phyloP scores from a whole-genome alignment of 208 protist species.

The Trypanosoma mega region DNA sequence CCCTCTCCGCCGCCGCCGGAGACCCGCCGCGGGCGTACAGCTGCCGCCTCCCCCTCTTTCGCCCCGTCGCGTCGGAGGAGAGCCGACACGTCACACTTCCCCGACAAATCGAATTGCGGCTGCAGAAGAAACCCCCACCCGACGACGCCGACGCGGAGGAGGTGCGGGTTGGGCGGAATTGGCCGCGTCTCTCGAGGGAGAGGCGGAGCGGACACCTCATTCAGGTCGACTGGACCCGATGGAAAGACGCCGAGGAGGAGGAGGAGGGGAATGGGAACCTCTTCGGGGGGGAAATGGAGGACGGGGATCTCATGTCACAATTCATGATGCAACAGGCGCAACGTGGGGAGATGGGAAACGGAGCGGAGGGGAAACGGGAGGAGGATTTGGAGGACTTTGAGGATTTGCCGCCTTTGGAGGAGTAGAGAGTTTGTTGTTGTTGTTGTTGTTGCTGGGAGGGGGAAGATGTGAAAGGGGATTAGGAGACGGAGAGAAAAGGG shows the following conservation, averaged over 20 bases:
- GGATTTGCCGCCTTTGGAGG: slow-evolving; percentile 35
- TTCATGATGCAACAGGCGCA: slow-evolving; percentile 28
- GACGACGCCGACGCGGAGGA: slow-evolving; percentile 34
- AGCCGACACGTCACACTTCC: slow-evolving; percentile 68
- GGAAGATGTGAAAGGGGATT: not conserved
- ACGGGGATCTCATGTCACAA: slow-evolving; percentile 28
- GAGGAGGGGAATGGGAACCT: slow-evolving; percentile 33
- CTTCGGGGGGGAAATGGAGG: slow-evolving; percentile 22
- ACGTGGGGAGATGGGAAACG: slow-evolving; percentile 15
- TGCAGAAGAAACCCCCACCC: slow-evolving; percentile 54
- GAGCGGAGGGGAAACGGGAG: not conserved
- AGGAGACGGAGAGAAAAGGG: not conserved
- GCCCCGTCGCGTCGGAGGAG: slow-evolving; percentile 63
- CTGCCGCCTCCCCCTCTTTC: slow-evolving; percentile 55
- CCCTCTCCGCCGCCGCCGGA: slow-evolving; percentile 13
- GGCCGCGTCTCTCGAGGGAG: slow-evolving; percentile 73
- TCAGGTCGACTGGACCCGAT: slow-evolving; percentile 83
- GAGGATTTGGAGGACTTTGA: slow-evolving; percentile 32
- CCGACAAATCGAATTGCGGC: slow-evolving; percentile 73
- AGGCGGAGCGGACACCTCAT: slow-evolving; percentile 69
- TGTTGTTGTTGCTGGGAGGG: too few relatives aligned
- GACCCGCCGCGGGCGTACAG: slow-evolving; percentile 41
- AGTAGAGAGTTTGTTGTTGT: too few relatives aligned
- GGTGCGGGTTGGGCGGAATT: slow-evolving; percentile 39
- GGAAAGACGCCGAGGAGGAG: slow-evolving; percentile 78